Percentiles rank a stretch among this genome's conserved stretches.
Evolutionary conservation across 129 eudicot genomes (phyloP).

Genomic region (Tagetes erecta): DNA sequence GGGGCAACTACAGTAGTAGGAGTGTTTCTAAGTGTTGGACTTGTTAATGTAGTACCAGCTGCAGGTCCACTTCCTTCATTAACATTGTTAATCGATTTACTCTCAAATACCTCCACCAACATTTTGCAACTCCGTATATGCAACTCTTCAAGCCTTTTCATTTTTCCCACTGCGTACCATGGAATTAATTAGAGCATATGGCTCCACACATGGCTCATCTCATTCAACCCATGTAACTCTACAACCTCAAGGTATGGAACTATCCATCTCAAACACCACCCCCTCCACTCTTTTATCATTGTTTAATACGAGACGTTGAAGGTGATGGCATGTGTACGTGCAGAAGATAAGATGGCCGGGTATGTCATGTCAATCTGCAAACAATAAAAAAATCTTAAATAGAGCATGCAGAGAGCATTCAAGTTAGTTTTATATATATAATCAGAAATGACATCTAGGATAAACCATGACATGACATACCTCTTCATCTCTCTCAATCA

Average conservation of each 20-base stretch:
- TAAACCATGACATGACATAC: neutral
- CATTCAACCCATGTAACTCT: rapidly evolving
- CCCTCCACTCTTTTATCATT: neutral
- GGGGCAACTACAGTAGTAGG: neutral
- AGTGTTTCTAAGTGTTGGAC: too few species aligned
- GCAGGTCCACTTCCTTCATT: neutral
- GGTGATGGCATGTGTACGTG: neutral
- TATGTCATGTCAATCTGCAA: neutral
- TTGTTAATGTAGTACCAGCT: neutral
- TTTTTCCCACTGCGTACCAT: neutral
- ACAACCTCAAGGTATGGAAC: neutral
- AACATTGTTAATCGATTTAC: neutral
- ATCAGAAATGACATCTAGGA: neutral
- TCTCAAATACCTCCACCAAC: neutral
- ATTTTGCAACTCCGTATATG: neutral
- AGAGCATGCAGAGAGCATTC: too few species aligned
- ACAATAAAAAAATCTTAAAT: neutral
- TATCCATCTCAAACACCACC: constrained; percentile 16
- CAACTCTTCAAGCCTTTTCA: constrained; percentile 4
- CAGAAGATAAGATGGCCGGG: constrained; percentile 13
- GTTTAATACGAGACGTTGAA: neutral
- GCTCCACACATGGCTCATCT: constrained; percentile 25
- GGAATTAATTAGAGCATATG: neutral
- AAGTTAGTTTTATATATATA: too few species aligned
- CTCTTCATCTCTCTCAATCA: neutral